Evolutionary conservation across 192 early-diverging fungal genomes (phyloP).

Genomic region (Ramicandelaber brevisporus): DNA sequence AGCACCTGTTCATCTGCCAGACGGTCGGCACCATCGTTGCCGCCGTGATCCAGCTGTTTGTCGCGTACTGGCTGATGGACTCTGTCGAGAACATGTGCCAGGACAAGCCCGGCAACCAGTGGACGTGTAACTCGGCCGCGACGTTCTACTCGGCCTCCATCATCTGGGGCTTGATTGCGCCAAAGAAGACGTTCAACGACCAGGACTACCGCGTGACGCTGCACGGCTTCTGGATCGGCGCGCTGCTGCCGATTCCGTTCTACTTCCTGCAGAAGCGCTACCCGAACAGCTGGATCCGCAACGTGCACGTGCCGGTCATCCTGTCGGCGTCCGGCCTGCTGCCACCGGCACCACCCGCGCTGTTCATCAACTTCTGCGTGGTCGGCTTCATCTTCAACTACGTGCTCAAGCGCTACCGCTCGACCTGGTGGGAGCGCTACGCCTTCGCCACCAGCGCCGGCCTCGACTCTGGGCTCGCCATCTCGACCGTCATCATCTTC

Average conservation of each 20-base stretch:
- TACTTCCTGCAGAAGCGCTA: conserved; percentile 20
- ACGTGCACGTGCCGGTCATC: conserved; percentile 30
- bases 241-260: conserved; percentile 26
- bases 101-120: conserved; percentile 9
- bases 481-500: conserved; percentile 17
- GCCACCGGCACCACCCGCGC: conserved; percentile 28
- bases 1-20: conserved; percentile 30
- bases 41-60: conserved; percentile 20
- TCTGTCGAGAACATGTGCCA: conserved; percentile 16
- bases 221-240: conserved; percentile 19
- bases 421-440: conserved; percentile 31
- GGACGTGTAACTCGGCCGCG: conserved; percentile 19
- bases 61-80: conserved; percentile 18
- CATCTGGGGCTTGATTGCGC: conserved; percentile 62
- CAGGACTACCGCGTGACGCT: conserved; percentile 10
- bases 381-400: conserved; percentile 45
- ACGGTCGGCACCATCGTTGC: conserved; percentile 28
- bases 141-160: conserved; percentile 37
- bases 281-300: conserved; percentile 27
- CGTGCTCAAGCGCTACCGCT: conserved; percentile 30
- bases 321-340: conserved; percentile 25
- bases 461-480: conserved; percentile 21
- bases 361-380: conserved; percentile 19
- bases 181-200: conserved; percentile 27
- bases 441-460: conserved; percentile 26